phyloP scores from a whole-genome alignment of 2,329 filamentous ascomycete genomes.

The Aspergillus melleus region DNA sequence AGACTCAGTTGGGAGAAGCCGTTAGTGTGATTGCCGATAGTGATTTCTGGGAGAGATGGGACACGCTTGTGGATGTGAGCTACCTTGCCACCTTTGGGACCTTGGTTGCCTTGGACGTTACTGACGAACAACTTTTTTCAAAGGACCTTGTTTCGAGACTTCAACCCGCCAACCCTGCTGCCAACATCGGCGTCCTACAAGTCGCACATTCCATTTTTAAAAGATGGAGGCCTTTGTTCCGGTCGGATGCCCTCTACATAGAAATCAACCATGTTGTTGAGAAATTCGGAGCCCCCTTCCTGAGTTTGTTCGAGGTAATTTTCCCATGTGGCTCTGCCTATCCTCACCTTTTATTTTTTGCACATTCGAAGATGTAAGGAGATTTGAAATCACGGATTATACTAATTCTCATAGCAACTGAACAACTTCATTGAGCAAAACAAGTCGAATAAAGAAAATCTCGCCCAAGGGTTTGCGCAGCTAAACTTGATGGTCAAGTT shows the following conservation, averaged over 20 bases:
- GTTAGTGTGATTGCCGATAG: slow-evolving; percentile 97
- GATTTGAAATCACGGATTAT: neutral
- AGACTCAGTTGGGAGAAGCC: slow-evolving; percentile 91
- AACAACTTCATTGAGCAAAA: slow-evolving; percentile 67
- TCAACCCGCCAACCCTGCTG: slow-evolving; percentile 73
- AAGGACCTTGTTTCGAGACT: slow-evolving; percentile 86
- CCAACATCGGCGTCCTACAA: slow-evolving; percentile 92
- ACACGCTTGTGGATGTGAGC: slow-evolving; percentile 81
- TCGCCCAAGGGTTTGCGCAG: slow-evolving; percentile 79
- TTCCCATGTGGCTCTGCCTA: neutral
- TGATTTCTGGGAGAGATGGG: slow-evolving; percentile 95
- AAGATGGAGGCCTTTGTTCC: slow-evolving; percentile 90
- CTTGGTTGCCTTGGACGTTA: slow-evolving; percentile 4
- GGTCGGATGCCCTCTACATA: slow-evolving; percentile 86
- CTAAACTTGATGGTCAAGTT: slow-evolving; percentile 88
- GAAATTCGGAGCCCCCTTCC: slow-evolving; percentile 81
- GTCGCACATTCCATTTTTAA: slow-evolving; percentile 98
- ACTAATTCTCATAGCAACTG: slow-evolving; percentile 39
- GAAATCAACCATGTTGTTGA: slow-evolving; percentile 95
- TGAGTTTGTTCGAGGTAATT: slow-evolving; percentile 72
- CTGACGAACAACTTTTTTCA: neutral
- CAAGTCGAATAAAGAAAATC: slow-evolving; percentile 68
- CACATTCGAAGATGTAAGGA: too few relatives aligned
- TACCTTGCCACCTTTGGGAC: neutral
- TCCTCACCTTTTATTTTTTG: neutral